A percentile compares a stretch with the other conserved stretches of the same genome.
phyloP scores from a whole-genome alignment of 768 basidiomycete species.

The Phlegmacium glaucopus region DNA sequence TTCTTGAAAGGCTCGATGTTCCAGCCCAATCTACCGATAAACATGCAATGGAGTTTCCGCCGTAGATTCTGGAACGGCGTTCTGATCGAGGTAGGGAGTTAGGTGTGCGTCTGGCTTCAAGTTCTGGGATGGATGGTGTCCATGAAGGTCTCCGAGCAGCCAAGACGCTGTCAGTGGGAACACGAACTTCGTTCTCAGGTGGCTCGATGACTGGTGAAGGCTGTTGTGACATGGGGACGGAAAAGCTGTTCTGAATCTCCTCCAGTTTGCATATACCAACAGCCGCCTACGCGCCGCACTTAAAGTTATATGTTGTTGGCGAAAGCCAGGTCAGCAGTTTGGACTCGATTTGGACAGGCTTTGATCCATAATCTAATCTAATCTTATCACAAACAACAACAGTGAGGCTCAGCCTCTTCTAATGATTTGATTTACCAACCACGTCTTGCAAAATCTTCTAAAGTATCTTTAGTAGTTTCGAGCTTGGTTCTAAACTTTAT shows the following conservation, averaged over 20 bases:
- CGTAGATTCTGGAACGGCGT: conserved; percentile 15
- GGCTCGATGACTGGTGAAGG: no score
- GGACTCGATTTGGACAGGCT: no score
- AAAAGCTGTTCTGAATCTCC: no score
- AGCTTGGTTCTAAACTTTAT: conserved; percentile 23
- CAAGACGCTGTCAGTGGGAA: background rate
- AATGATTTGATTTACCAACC: conserved; percentile 20
- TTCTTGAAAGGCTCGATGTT: conserved; percentile 9
- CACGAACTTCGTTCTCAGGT: no score
- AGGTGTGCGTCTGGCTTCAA: conserved; percentile 1
- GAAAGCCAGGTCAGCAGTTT: no score
- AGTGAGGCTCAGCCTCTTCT: no score
- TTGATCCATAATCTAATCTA: no score
- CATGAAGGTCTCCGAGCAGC: conserved; percentile 22
- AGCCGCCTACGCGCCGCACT: no score
- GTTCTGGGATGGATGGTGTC: conserved; percentile 21
- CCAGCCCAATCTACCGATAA: conserved; percentile 11
- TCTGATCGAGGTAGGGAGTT: conserved; percentile 11
- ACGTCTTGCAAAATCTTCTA: conserved; percentile 26
- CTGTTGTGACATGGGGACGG: no score
- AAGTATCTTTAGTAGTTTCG: conserved; percentile 24
- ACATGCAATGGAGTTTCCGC: conserved; percentile 6
- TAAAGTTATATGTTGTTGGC: no score
- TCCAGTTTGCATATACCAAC: no score
- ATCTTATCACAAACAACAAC: no score